Conservation (phyloP, 2,329 filamentous ascomycete species). For the Fusarium continuum region DNA sequence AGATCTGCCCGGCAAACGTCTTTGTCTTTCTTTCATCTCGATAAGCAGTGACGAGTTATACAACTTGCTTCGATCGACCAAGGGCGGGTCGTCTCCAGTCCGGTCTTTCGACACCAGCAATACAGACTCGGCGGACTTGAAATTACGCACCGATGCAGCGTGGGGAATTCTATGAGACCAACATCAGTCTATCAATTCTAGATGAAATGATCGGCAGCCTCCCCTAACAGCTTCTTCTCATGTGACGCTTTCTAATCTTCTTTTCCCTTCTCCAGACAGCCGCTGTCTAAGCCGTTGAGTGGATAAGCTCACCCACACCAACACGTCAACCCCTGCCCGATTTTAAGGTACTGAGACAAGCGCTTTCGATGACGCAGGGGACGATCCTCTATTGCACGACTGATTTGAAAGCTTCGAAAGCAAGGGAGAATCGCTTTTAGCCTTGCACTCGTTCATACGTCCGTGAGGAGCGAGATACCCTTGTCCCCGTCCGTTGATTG, state of each 20-base stretch:
- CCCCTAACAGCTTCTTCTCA: slow-evolving; percentile 19
- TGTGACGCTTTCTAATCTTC: slow-evolving; percentile 34
- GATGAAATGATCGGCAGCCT: slow-evolving; percentile 35
- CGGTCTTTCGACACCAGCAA: neutral
- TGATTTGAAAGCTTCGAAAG: neutral
- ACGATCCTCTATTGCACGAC: neutral
- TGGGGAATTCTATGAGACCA: neutral
- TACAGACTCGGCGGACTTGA: neutral
- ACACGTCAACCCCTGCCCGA: slow-evolving; percentile 13
- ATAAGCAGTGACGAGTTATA: neutral
- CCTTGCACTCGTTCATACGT: neutral
- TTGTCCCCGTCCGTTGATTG: neutral
- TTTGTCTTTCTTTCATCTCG: neutral
- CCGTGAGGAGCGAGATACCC: neutral
- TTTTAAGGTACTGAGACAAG: slow-evolving; percentile 23
- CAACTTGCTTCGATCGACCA: slow-evolving; percentile 1
- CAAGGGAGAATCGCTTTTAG: neutral
- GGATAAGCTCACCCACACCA: neutral
- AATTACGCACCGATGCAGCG: neutral
- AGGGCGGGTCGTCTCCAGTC: neutral
- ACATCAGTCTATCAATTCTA: slow-evolving; percentile 24
- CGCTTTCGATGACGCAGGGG: neutral
- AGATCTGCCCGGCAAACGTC: neutral
- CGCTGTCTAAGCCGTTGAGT: slow-evolving; percentile 11
- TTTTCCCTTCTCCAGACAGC: slow-evolving; percentile 9